Percentiles rank a stretch among this genome's conserved stretches.
Conservation (phyloP, 352 stramenopile species). For the Peronospora belbahrii region DNA sequence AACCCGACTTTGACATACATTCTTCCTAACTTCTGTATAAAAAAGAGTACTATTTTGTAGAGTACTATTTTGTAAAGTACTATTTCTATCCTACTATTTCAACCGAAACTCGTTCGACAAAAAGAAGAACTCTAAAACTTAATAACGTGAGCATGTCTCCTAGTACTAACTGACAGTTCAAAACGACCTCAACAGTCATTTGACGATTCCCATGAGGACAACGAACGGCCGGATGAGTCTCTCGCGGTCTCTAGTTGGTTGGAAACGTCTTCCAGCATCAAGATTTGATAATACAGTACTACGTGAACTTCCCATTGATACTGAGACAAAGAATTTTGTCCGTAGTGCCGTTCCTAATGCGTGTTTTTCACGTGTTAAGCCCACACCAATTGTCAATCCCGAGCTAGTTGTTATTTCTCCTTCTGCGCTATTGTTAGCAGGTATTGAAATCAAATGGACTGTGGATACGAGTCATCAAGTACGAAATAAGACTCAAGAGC, state of each 20-base stretch:
- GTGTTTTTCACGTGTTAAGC: conserved; percentile 56
- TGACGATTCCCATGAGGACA: conserved; percentile 12
- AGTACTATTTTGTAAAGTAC: too few relatives aligned
- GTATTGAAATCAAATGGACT: conserved; percentile 32
- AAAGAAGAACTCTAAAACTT: too few relatives aligned
- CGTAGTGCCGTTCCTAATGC: conserved; percentile 39
- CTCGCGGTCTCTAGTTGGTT: conserved; percentile 28
- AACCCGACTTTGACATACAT: too few relatives aligned
- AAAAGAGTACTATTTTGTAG: too few relatives aligned
- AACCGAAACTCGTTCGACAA: too few relatives aligned
- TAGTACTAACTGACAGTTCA: too few relatives aligned
- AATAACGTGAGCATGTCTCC: too few relatives aligned
- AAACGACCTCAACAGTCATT: too few relatives aligned
- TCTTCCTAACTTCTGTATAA: too few relatives aligned
- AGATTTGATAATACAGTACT: conserved; percentile 60
- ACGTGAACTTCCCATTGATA: conserved; percentile 53
- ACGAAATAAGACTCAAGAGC: not conserved
- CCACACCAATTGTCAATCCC: conserved; percentile 50
- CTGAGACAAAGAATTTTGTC: conserved; percentile 43
- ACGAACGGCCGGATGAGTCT: conserved; percentile 1
- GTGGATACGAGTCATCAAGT: not conserved
- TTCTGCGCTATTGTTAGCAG: conserved; percentile 48
- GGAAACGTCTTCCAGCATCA: conserved; percentile 27
- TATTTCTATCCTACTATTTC: too few relatives aligned
- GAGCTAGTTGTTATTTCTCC: conserved; percentile 49